These are phyloP conservation scores for Senecio squalidus DNA, from an alignment of 140 eudicot genomes.

Conservation along the genomic window DNA sequence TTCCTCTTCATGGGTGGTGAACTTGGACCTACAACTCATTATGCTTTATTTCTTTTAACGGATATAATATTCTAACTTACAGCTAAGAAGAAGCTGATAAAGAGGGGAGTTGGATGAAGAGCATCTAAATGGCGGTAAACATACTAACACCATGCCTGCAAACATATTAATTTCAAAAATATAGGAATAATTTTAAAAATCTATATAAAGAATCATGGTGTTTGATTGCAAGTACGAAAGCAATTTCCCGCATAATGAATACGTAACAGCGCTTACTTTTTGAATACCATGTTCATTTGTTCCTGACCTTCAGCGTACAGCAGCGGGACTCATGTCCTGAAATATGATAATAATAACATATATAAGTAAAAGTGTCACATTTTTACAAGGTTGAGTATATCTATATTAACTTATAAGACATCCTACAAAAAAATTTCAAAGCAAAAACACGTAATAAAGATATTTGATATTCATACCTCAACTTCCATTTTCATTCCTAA, in stretches of 20 bases:
- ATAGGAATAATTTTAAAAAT: not conserved
- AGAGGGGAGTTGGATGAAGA: too few species aligned
- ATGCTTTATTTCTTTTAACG: too few species aligned
- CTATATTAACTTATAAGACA: not conserved
- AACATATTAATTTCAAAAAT: too few species aligned
- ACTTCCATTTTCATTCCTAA: constrained; percentile 70
- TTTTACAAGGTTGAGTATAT: not conserved
- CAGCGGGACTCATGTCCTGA: constrained; percentile 88
- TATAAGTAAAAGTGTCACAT: constrained; percentile 1
- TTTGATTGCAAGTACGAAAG: constrained; percentile 4
- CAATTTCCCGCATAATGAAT: not conserved
- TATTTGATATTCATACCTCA: constrained; percentile 44
- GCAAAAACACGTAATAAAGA: not conserved
- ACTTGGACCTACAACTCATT: too few species aligned
- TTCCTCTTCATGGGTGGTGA: too few species aligned
- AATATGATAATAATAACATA: constrained; percentile 6
- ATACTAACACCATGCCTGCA: constrained; percentile 85
- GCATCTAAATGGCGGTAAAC: constrained; percentile 76
- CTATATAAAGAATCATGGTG: not conserved
- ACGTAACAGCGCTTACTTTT: constrained; percentile 54
- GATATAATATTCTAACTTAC: too few species aligned
- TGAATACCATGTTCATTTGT: constrained; percentile 48
- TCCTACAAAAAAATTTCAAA: not conserved
- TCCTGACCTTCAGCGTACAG: constrained; percentile 76
- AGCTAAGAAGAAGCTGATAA: too few species aligned